Conservation (phyloP, 306 rosid genomes). For the barrel medic (Medicago truncatula) region MtrunA17r5.0-ANR NC_053046.1:3470001-3470500, state of each 20-base stretch:
- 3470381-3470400: conserved; percentile 15
- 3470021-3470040: not conserved
- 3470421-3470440: not conserved
- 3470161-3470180: conserved; percentile 54
- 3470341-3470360: not conserved
- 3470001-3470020: not conserved
- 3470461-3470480: not conserved
- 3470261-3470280: conserved; percentile 40
- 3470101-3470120: conserved; percentile 20
- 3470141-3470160: conserved; percentile 11
- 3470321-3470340: conserved; percentile 13
- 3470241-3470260: conserved; percentile 16
- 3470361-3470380: not conserved
- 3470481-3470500: too few species aligned
- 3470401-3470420: conserved; percentile 22
- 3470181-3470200: conserved; percentile 24
- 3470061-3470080: conserved; percentile 18
- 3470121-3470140: conserved; percentile 57
- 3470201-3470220: conserved; percentile 27
- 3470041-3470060: not conserved
- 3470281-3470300: not conserved
- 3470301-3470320: conserved; percentile 1
- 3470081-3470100: not conserved
- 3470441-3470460: not conserved
- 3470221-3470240: not conserved